A percentile compares a stretch with the other conserved stretches of the same genome.
These are phyloP conservation scores for Microglena sp. DNA, from an alignment of 139 green algal species.

Conservation along the genomic window DNA sequence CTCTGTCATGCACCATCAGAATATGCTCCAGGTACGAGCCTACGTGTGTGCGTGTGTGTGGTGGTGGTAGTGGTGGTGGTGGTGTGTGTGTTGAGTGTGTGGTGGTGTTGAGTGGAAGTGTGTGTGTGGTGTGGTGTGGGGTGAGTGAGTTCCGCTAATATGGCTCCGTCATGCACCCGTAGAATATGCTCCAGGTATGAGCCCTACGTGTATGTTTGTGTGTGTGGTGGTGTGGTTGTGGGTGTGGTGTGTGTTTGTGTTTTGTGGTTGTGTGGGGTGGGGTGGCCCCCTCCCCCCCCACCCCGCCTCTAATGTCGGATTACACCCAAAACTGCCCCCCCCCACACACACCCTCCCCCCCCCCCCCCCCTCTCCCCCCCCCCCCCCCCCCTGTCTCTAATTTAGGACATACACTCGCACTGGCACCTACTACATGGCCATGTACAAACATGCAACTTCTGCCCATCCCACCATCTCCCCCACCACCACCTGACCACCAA, in stretches of 20 bases:
- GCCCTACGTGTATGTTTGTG: not conserved
- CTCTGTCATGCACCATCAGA: slow-evolving; percentile 79
- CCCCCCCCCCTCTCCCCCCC: no score
- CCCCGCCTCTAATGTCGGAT: no score
- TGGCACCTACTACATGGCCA: no score
- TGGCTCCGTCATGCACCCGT: slow-evolving; percentile 70
- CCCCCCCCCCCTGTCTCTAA: no score
- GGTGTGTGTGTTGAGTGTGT: not conserved
- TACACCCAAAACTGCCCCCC: no score
- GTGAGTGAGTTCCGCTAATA: not conserved
- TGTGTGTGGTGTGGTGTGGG: not conserved
- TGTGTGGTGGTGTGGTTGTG: not conserved
- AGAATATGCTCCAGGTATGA: slow-evolving; percentile 71
- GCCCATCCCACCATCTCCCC: no score
- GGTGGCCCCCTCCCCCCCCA: not conserved
- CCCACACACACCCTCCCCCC: no score
- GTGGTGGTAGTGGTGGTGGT: not conserved
- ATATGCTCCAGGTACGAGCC: slow-evolving; percentile 58
- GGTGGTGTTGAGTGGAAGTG: not conserved
- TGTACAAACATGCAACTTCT: no score
- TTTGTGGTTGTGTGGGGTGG: not conserved
- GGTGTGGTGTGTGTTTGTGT: not conserved
- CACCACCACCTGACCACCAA: no score
- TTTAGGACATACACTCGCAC: no score
- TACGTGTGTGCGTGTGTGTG: not conserved